phyloP scores from a whole-genome alignment of 305 asterid genomes.

The Stenogyne calaminthoides region DNA sequence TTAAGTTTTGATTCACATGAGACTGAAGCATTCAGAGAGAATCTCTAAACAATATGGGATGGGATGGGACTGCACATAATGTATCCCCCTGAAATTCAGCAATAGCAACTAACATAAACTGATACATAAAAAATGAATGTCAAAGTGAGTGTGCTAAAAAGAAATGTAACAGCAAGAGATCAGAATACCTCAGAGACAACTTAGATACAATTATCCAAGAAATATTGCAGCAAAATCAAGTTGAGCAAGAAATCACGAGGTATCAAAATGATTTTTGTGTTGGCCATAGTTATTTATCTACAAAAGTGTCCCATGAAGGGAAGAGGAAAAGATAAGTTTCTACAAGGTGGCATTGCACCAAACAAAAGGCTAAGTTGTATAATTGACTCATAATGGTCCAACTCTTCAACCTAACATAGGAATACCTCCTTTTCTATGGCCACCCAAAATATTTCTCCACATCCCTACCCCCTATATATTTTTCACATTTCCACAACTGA shows the following conservation, averaged over 20 bases:
- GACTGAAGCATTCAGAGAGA: not conserved
- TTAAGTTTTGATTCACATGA: not conserved
- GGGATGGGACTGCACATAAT: not conserved
- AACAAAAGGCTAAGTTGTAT: not conserved
- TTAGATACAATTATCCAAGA: not conserved
- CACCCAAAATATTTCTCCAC: not conserved
- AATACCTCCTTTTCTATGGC: not conserved
- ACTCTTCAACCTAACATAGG: not conserved
- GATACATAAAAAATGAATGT: not conserved
- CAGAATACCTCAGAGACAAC: not conserved
- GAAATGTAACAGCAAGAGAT: not conserved
- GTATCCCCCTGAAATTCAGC: not conserved
- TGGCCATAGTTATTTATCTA: not conserved
- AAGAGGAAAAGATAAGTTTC: not conserved
- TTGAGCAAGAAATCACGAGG: not conserved
- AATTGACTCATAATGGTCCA: not conserved
- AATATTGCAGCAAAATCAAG: not conserved
- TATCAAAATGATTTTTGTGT: not conserved
- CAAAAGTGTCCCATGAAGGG: conserved; percentile 7
- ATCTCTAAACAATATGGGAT: not conserved
- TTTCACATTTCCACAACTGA: not conserved
- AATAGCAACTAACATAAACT: not conserved
- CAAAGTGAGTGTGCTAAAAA: not conserved
- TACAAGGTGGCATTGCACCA: not conserved
- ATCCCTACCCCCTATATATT: not conserved